Conservation (phyloP, 257 asterid species). For the Capsicum rhomboideum region DNA sequence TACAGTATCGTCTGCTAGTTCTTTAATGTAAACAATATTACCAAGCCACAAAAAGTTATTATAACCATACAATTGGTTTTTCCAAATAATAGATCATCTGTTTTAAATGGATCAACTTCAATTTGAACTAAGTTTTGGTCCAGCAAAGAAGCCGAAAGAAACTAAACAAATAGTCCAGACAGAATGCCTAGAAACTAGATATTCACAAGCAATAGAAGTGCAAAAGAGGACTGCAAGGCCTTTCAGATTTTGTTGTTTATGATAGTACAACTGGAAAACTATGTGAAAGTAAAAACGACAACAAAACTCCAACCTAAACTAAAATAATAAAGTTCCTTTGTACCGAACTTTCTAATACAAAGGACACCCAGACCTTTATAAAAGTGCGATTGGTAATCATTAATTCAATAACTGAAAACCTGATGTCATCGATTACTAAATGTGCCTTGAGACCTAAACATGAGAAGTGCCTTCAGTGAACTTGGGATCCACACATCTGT, state of each 20-base stretch:
- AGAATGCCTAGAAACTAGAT: not conserved
- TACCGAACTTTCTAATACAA: not conserved
- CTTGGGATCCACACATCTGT: constrained; percentile 95
- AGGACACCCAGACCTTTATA: not conserved
- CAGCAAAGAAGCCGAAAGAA: not conserved
- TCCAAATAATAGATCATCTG: too few species aligned
- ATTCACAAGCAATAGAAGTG: not conserved
- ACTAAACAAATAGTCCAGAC: not conserved
- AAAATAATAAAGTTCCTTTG: not conserved
- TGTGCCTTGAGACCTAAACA: constrained; percentile 21
- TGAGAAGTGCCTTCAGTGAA: constrained; percentile 94
- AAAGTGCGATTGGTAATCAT: not conserved
- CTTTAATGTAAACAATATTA: too few species aligned
- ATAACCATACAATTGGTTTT: too few species aligned
- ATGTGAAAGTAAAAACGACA: not conserved
- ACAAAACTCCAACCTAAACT: not conserved
- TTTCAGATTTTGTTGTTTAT: not conserved
- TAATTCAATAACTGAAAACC: not conserved
- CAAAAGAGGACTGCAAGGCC: not conserved
- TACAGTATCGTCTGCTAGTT: too few species aligned
- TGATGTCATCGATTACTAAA: not conserved
- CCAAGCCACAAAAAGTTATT: too few species aligned
- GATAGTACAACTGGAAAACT: not conserved
- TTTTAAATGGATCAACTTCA: too few species aligned
- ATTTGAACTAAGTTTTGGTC: too few species aligned